Evolutionary conservation across 768 basidiomycete genomes (phyloP), one percentile per base, ranked within the genome.

Genomic region (Tremella yokohamensis): DNA sequence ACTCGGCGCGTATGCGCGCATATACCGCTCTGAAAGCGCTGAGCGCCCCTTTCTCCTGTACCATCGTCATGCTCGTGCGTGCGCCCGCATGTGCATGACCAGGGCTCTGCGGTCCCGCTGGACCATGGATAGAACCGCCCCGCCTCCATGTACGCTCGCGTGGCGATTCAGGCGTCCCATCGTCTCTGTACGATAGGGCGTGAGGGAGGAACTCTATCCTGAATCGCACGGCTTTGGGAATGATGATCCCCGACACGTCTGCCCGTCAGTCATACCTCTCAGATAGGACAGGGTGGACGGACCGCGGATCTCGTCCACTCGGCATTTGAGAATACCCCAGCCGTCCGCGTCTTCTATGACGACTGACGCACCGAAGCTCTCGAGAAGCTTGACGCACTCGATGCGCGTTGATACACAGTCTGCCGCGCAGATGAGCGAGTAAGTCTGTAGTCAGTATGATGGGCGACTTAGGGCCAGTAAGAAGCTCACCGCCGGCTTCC

Each of bases 21-120:
- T 83, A 88, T 25, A 90, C 79, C 51, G 83, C 82, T 75, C 85
- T 87, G 79, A 94, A 89, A 40, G 83, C 85, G 24, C 88, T 87
- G 45, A 84, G 79, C 16, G 90, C 85, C 1, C 93, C 93, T 74
- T 85, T 90, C 79, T 96, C 92, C 65, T 90, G 87, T 13, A 88
- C 80, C 60, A 94, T 73, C 8, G 82, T 79, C 68, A 94, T 73
- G 48, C 79, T 80, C 13, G 86, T 83, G 4, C 55, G 56, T 13
- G 53, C 52, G 22, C 26, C 26, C 11, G 51, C 16, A 34, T 22
- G n/a, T 34, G 29, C n/a, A n/a, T n/a, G n/a, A 18, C 49, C 47
- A 11, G 47, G 20, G n/a, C 49, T 52, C 19, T 24, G 29, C 16
- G 25, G n/a, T 11, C 4, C 29, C 29, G 29, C 29, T 34, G 29